phyloP scores from a whole-genome alignment of 345 rosid genomes.

The Cardamine chenopodiifolia region DNA sequence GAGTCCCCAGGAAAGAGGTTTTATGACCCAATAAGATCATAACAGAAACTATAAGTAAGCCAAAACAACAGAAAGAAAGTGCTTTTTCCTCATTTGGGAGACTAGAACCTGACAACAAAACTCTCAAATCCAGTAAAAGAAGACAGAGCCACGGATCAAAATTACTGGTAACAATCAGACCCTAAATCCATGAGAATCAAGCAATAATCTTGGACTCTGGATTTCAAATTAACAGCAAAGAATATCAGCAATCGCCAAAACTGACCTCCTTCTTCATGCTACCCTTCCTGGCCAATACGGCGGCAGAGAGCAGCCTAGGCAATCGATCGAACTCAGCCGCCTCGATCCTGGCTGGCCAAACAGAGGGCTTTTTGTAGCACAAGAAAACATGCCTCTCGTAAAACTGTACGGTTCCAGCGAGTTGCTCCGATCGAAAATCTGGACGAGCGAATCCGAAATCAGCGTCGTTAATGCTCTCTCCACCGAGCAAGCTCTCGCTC shows the following conservation, averaged over 20 bases:
- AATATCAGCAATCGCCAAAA: neutral
- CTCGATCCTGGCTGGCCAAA: slow-evolving; percentile 94
- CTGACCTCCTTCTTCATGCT: slow-evolving; percentile 72
- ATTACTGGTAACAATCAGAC: neutral
- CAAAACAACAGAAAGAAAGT: slow-evolving; percentile 3
- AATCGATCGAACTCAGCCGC: slow-evolving; percentile 99
- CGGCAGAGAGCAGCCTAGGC: slow-evolving; percentile 90
- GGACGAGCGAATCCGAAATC: slow-evolving; percentile 84
- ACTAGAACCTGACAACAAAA: neutral
- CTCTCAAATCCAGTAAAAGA: neutral
- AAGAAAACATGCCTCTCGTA: slow-evolving; percentile 87
- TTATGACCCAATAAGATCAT: neutral
- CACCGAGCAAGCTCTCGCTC: slow-evolving; percentile 64
- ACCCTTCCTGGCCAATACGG: slow-evolving; percentile 63
- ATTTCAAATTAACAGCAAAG: neutral
- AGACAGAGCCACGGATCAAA: neutral
- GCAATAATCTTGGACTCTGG: neutral
- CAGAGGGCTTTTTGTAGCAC: slow-evolving; percentile 93
- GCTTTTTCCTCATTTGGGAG: neutral
- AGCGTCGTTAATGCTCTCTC: slow-evolving; percentile 49
- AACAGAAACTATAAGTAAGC: slow-evolving; percentile 4
- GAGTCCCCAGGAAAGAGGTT: neutral
- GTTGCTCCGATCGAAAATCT: slow-evolving; percentile 67
- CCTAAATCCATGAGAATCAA: slow-evolving; percentile 5
- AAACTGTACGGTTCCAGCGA: slow-evolving; percentile 78